phyloP scores from a whole-genome alignment of 2,329 filamentous ascomycete species.

The Colletotrichum sp. region DNA sequence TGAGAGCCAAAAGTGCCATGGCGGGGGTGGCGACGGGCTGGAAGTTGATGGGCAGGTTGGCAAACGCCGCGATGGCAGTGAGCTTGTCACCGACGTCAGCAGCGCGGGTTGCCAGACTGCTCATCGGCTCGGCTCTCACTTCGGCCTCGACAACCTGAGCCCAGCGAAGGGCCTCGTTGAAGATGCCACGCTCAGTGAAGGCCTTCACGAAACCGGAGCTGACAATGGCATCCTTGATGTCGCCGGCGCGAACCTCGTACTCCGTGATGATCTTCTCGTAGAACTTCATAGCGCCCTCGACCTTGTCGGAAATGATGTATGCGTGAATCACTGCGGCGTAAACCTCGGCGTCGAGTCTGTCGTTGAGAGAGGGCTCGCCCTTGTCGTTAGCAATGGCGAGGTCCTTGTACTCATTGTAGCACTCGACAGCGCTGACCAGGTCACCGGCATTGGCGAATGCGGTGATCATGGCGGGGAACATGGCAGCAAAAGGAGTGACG shows the following conservation, averaged over 20 bases:
- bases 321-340: conserved; percentile 93
- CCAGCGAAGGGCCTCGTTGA: conserved; percentile 76
- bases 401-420: conserved; percentile 92
- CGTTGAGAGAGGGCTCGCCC: conserved; percentile 70
- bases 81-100: conserved; percentile 78
- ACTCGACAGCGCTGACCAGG: conserved; percentile 86
- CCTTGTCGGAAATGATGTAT: conserved; percentile 81
- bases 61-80: conserved; percentile 72
- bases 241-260: conserved; percentile 61
- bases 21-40: conserved; percentile 62
- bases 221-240: conserved; percentile 75
- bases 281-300: conserved; percentile 84
- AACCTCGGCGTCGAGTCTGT: conserved; percentile 80
- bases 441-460: conserved; percentile 86
- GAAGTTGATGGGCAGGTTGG: conserved; percentile 58
- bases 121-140: conserved; percentile 68
- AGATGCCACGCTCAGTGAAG: conserved; percentile 72
- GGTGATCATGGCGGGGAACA: conserved; percentile 94
- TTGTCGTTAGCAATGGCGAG: conserved; percentile 85
- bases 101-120: conserved; percentile 75
- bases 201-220: conserved; percentile 80
- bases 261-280: conserved; percentile 76
- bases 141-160: conserved; percentile 68
- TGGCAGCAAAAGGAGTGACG: conserved; percentile 76
- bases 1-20: conserved; percentile 85